These are phyloP conservation scores for Penicillium digitatum DNA, from an alignment of 2,329 filamentous ascomycete species.

Conservation along the genomic window DNA sequence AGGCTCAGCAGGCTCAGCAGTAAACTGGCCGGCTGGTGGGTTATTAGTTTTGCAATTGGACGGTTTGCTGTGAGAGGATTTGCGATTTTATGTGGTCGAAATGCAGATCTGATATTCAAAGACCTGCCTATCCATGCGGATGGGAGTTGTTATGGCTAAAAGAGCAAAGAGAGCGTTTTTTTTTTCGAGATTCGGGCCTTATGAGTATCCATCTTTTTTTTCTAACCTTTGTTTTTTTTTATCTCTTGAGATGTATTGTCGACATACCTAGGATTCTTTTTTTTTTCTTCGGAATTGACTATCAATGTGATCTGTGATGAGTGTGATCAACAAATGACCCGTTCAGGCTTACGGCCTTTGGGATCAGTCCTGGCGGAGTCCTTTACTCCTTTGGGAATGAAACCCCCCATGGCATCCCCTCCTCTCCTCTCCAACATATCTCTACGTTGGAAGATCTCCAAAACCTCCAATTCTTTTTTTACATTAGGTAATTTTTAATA, in stretches of 20 bases:
- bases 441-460: no score
- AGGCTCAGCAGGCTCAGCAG: conserved; percentile 43
- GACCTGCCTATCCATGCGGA: neutral
- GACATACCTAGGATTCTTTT: neutral
- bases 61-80: neutral
- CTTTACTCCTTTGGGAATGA: neutral
- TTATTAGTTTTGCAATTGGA: neutral
- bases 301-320: neutral
- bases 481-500: neutral
- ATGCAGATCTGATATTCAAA: neutral
- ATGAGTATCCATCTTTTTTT: neutral
- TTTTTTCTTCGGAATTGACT: neutral
- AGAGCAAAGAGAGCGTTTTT: conserved; percentile 6
- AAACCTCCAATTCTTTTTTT: neutral
- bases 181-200: neutral
- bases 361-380: neutral
- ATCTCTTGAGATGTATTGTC: neutral
- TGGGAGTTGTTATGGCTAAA: conserved; percentile 2
- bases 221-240: neutral
- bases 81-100: neutral
- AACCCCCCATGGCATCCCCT: neutral
- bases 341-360: no score
- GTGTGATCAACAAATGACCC: no score
- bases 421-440: neutral
- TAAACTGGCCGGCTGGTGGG: neutral